These are phyloP conservation scores for Mallotus japonicus DNA, from an alignment of 441 rosid genomes.

Conservation along the genomic window DNA sequence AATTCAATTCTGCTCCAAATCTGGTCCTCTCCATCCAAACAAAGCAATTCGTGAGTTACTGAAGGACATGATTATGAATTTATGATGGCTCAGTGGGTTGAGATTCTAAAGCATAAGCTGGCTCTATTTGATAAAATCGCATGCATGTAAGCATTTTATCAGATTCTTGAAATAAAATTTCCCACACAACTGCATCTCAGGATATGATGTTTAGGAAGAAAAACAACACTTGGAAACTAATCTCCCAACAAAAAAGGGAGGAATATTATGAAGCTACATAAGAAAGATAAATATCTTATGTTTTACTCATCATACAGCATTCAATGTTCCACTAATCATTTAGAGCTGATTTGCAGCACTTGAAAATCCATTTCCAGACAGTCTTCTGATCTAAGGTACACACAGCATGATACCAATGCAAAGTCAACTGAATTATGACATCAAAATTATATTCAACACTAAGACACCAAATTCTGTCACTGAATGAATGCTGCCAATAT, in stretches of 20 bases:
- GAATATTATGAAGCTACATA: neutral
- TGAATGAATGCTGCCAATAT: neutral
- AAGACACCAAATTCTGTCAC: too few relatives aligned
- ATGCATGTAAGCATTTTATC: neutral
- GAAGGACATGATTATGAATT: neutral
- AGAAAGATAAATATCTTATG: neutral
- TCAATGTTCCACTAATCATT: neutral
- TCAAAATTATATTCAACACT: too few relatives aligned
- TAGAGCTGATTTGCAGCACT: neutral
- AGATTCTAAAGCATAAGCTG: slow-evolving; percentile 7
- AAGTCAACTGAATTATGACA: too few relatives aligned
- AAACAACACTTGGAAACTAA: neutral
- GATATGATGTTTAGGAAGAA: neutral
- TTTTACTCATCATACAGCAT: neutral
- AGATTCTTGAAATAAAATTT: neutral
- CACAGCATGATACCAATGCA: too few relatives aligned
- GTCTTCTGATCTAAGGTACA: too few relatives aligned
- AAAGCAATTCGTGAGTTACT: slow-evolving; percentile 24
- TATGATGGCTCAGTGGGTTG: slow-evolving; percentile 16
- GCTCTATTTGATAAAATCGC: slow-evolving; percentile 6
- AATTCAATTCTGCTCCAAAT: slow-evolving; percentile 34
- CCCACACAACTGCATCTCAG: neutral
- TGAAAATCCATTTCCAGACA: too few relatives aligned
- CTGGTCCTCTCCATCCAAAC: slow-evolving; percentile 37
- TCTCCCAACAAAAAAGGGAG: neutral